Evolutionary conservation across 179 eudicot genomes (phyloP), one percentile per base, ranked within the genome.

Genomic region (Amaranthus tricolor): DNA sequence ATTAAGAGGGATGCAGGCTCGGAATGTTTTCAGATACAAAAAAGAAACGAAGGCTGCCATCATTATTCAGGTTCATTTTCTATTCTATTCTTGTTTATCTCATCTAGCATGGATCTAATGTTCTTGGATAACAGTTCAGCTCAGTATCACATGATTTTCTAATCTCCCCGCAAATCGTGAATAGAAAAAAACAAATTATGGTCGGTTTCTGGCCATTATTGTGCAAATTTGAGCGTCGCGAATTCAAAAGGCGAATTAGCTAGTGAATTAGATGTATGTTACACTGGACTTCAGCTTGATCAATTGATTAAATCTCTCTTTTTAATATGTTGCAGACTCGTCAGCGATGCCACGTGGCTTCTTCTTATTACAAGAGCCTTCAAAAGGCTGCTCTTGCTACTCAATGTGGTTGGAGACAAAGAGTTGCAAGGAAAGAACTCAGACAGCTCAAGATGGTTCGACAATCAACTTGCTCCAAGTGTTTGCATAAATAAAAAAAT

Each of bases 381-480:
- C 91, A 89, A 77, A 91, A 84, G 85, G 93, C 98, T 82, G 82
- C 84, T 77, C 86, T 96, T 80, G 80, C 82, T 43, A 84, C 97
- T 66, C 99, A 96, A 80, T 96, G 99, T 87, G 91, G 93, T 61
- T 96, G 99, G 99, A 89, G 99, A 72, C 78, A 76, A 70, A 86
- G 96, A 73, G 84, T 96, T 79, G 99, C 99, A 68, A 77, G 91
- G 79, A 86, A 63, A 83, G 99, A 96, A 84, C 94, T 93, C 71
- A 87, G 98, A 74, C 78, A 70, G 70, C 98, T 96, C 81, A 94
- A 90, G 88, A 96, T 96, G 99, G 99, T 96, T 74, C 21, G 85
- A 74, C 44, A 53, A 57, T 66, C 72, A 74, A 64, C 75, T 69
- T 60, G 70, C 17, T 45, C 54, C 13, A 68, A 15, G 19, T 69